Percentiles rank a stretch among this genome's conserved stretches.
Evolutionary conservation across 352 stramenopile genomes (phyloP).

Genomic region (Phytopythium oedochilum): DNA sequence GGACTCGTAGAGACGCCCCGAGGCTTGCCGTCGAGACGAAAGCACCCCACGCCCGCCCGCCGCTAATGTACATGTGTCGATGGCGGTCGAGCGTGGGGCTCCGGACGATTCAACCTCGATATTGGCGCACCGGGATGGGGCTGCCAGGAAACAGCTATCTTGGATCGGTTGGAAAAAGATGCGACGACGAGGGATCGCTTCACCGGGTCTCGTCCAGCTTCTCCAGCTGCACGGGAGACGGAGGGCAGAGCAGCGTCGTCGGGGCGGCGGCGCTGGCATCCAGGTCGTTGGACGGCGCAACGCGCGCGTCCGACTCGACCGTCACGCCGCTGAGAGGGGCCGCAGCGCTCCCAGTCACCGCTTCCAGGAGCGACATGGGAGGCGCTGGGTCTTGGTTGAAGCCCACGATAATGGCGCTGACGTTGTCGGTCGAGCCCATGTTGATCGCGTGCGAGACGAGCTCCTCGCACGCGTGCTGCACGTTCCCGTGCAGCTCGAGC

Average conservation of each 20-base stretch:
- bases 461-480: slow-evolving; percentile 78
- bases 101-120: too few species aligned
- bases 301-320: slow-evolving; percentile 6
- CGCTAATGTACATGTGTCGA: slow-evolving; percentile 2
- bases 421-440: slow-evolving; percentile 79
- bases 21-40: neutral
- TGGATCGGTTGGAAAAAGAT: neutral
- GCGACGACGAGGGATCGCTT: neutral
- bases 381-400: slow-evolving; percentile 56
- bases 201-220: neutral
- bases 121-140: neutral
- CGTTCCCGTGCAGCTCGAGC: slow-evolving; percentile 55
- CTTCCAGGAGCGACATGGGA: slow-evolving; percentile 24
- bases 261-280: neutral
- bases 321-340: slow-evolving; percentile 5
- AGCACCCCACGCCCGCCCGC: neutral
- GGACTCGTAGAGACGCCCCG: neutral
- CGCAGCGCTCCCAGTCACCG: slow-evolving; percentile 26
- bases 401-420: slow-evolving; percentile 75
- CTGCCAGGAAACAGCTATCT: neutral
- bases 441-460: slow-evolving; percentile 80
- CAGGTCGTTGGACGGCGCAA: slow-evolving; percentile 4
- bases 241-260: slow-evolving; percentile 1
- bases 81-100: neutral
- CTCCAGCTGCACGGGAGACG: neutral